Conservation (phyloP, 306 rosid species). For the Rubus parviflorus region DNA sequence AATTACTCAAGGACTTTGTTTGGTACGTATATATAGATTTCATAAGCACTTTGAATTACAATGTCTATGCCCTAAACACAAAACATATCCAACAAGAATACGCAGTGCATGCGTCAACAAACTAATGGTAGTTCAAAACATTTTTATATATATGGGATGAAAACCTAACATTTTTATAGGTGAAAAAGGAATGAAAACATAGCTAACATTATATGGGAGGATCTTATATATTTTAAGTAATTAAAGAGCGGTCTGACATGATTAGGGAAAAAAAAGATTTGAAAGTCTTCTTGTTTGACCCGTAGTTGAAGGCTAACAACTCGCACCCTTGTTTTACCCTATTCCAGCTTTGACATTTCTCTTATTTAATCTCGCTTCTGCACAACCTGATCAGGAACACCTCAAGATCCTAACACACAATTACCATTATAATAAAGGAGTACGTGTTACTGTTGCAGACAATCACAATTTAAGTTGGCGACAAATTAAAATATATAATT, state of each 20-base stretch:
- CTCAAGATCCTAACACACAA: too few species aligned
- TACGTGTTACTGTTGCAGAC: background rate
- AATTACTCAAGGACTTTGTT: background rate
- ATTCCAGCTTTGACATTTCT: background rate
- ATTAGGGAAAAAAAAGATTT: background rate
- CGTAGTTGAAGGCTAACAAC: constrained; percentile 16
- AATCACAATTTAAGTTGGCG: background rate
- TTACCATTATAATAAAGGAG: too few species aligned
- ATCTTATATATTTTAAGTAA: background rate
- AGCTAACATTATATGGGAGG: background rate
- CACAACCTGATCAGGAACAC: background rate
- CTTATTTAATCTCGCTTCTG: background rate
- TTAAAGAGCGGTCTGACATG: background rate
- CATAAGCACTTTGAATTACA: background rate
- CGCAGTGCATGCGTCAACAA: too few species aligned
- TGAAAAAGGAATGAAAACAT: background rate
- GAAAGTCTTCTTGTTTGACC: constrained; percentile 31
- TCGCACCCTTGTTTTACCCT: constrained; percentile 8
- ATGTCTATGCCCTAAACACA: background rate
- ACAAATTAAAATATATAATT: background rate
- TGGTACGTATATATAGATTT: background rate
- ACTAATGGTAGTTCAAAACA: too few species aligned
- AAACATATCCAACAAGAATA: too few species aligned
- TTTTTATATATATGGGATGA: too few species aligned
- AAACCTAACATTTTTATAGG: background rate